Base-by-base conservation (phyloP, 306 rosid genomes). In the Betula pendula region DNA sequence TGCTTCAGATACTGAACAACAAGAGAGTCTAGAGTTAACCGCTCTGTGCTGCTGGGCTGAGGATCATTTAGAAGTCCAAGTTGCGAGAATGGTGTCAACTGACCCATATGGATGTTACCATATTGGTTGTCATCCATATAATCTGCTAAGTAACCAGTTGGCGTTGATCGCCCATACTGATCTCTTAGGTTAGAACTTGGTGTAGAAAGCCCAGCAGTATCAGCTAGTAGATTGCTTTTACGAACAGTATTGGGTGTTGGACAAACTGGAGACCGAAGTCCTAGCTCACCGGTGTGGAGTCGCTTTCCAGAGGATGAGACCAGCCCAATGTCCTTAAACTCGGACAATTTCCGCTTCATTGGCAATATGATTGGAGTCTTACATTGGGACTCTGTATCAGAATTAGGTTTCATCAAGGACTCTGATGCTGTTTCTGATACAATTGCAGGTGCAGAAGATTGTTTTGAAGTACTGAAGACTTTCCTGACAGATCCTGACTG, bases 1-100 rank as follows among this genome's bases (percentile, higher is more conserved):
- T 96, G 98, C 87, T 92, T 96, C 75, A 96, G 81, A 86, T 92
- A 96, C 87, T 96, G 99, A 80, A 90, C 87, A 74, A 96, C 99
- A 67, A 96, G 81, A 65, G 97, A 87, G 80, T 96, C 98, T 33
- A 96, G 82, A 72, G 98, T 88, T 71, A 91, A 75, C 31, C 94
- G 92, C 88, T 96, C 99, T 17, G 84, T 22, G 77, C 88, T 92
- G 84, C 83, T 91, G 80, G 89, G 82, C 77, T 85, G 97, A 75
- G 89, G 76, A 49, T 93, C 99, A 76, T 73, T 82, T 11, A 82
- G 72, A 73, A 70, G 75, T 72, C 85, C 89, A 62, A 83, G 70
- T 74, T 90, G 97, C 48, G 87, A 83, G 73, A 88, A 79, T 43
- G 92, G 91, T 40, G 90, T 86, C 80, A 76, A 70, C 82, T 83